Base-by-base conservation (phyloP, 2,329 filamentous ascomycete genomes). In the Xylariales sp. region DNA sequence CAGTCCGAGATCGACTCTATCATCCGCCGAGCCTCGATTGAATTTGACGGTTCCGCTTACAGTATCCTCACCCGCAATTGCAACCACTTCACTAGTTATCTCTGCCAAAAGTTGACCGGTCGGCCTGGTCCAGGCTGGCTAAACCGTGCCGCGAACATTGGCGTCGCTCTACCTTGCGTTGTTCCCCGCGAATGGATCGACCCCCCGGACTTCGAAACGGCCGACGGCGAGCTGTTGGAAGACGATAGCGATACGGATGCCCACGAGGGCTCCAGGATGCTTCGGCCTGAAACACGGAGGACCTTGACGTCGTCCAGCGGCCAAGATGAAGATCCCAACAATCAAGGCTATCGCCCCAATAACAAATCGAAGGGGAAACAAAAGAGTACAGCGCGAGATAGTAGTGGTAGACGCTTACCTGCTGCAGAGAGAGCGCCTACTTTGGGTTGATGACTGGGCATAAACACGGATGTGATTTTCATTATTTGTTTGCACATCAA, bases 51-150 rank as follows among this genome's bases (percentile, higher is more conserved):
- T 30, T 89, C 89, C 0, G 86, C 87, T 14, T 96, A 97, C 80
- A 95, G 96, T 75, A 86, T 97, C 14, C 84, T 97, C 52, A 93
- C 90, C 23, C 89, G 89, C 73, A 97, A 97, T 79, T 97, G 93
- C 85, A 97, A 97, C 78, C 93, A 97, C 78, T 97, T 97, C 78
- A 95, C 93, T 1, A 89, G 89, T 23, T 89, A 91, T 74, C 85
- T 97, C 18, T 94, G 91, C 79, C 84, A 90, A 77, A 87, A 87
- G 72, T 84, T 97, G 62, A 95, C 92, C 1, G 88, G 90, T 5
- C 86, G 87, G 53, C 82, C 89, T 0, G 91, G 91, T 0, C 93
- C 93, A 0, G 81, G 80, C 18, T 97, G 93, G 91, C 82, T 97
- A 62, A 97, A 97, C 76, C 87, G 93, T 63, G 93, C 93, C 1